Conservation (phyloP, 148 eudicot species). For the Arbutus unedo region DNA sequence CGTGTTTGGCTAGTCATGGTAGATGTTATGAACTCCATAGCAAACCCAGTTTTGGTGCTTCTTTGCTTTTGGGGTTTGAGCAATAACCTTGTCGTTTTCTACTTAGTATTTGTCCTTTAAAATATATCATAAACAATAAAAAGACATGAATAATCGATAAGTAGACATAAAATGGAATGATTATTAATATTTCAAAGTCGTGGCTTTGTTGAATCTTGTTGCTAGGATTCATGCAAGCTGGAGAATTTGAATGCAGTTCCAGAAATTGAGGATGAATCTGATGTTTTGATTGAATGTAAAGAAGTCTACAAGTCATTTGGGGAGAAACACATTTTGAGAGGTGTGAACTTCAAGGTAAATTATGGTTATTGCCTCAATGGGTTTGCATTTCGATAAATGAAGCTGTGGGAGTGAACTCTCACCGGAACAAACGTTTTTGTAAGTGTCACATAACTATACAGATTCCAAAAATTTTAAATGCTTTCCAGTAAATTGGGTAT, state of each 20-base stretch:
- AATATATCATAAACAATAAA: background rate
- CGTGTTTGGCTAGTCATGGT: background rate
- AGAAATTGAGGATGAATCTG: constrained; percentile 61
- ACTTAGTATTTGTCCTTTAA: background rate
- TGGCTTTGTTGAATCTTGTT: constrained; percentile 18
- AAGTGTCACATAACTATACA: background rate
- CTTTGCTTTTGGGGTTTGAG: background rate
- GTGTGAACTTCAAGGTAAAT: constrained; percentile 89
- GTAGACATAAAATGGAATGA: background rate
- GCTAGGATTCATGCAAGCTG: constrained; percentile 45
- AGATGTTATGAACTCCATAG: background rate
- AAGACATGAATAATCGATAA: background rate
- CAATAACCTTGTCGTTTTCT: background rate
- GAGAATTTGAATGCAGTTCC: constrained; percentile 32
- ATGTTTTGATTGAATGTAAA: constrained; percentile 90
- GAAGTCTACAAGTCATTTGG: constrained; percentile 82
- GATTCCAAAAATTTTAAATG: background rate
- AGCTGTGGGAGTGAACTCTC: background rate
- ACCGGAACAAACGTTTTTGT: background rate
- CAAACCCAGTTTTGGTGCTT: background rate
- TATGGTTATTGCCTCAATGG: background rate
- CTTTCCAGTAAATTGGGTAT: background rate
- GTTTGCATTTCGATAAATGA: background rate
- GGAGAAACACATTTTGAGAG: constrained; percentile 80
- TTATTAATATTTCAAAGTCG: background rate